Conservation (phyloP, 2,329 filamentous ascomycete genomes). For the Neofusicoccum ribis region DNA sequence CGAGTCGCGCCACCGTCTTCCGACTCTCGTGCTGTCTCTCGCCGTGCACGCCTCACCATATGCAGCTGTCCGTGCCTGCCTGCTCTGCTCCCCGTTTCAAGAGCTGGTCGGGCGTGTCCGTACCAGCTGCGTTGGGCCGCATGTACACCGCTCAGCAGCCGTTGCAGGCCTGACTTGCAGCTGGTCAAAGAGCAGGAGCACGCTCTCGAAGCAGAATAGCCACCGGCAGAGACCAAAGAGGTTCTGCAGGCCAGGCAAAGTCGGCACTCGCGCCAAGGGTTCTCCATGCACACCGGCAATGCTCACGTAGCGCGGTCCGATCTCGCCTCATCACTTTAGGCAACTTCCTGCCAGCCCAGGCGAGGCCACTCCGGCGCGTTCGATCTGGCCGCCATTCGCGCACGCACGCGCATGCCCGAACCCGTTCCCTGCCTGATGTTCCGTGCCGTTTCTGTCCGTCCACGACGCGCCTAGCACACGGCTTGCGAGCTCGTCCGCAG, state of each 20-base stretch:
- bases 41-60: background rate
- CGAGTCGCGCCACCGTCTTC: slow-evolving; percentile 5
- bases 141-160: background rate
- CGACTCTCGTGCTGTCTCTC: background rate
- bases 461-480: background rate
- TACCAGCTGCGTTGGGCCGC: background rate
- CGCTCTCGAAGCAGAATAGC: background rate
- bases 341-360: background rate
- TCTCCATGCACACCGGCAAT: background rate
- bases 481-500: background rate
- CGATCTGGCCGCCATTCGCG: background rate
- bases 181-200: background rate
- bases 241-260: background rate
- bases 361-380: background rate
- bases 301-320: background rate
- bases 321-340: background rate
- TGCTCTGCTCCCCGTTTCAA: background rate
- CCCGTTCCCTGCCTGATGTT: background rate
- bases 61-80: background rate
- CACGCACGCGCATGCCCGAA: background rate
- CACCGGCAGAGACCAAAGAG: background rate
- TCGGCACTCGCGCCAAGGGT: background rate
- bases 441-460: background rate
- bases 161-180: background rate
- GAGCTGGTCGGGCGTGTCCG: background rate